Base-by-base conservation (phyloP, 1,284 basidiomycete species). In the Dichomitus squalens region DNA sequence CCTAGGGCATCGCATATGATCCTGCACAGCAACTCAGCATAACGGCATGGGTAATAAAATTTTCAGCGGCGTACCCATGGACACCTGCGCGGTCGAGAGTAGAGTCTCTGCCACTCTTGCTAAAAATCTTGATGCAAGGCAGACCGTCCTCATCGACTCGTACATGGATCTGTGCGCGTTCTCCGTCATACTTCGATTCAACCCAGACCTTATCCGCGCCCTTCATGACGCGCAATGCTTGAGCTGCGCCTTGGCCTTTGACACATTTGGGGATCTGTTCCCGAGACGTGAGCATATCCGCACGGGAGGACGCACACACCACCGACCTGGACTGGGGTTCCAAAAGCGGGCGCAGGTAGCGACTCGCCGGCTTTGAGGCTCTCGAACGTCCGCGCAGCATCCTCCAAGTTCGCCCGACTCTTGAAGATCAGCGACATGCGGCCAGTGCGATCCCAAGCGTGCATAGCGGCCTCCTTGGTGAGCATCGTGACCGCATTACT, bases 171-270 rank as follows among this genome's bases (percentile, higher is more conserved):
- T 96, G 94, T 57, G 85, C 90, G 67, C 93, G 80, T 70, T 95
- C 93, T 6, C 94, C 94, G 60, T 96, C 94, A 69, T 95, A 94
- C 72, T 96, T 96, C 1, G 86, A 92, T 74, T 96, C 94, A 0
- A 87, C 91, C 84, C 88, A 95, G 2, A 93, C 75, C 47, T 68
- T 72, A 5, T 77, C 69, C 1, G 79, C 75, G 1, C 70, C 58
- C 11, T 66, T 64, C 41, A 91, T 80, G 25, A 75, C 72, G 21
- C 75, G 73, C 12, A 93, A 73, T 0, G 86, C 83, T 49, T 89
- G 79, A 4, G 73, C 61, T 35, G 85, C 79, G 9, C 82, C 78
- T 50, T 80, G 76, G 3, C 86, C 91, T 69, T 94, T 94, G 29
- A 79, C 73, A 40, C 89, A 90, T 72, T 93, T 95, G 0, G 93